phyloP scores from a whole-genome alignment of 257 asterid genomes.

The Solanum bukasovii region DNA sequence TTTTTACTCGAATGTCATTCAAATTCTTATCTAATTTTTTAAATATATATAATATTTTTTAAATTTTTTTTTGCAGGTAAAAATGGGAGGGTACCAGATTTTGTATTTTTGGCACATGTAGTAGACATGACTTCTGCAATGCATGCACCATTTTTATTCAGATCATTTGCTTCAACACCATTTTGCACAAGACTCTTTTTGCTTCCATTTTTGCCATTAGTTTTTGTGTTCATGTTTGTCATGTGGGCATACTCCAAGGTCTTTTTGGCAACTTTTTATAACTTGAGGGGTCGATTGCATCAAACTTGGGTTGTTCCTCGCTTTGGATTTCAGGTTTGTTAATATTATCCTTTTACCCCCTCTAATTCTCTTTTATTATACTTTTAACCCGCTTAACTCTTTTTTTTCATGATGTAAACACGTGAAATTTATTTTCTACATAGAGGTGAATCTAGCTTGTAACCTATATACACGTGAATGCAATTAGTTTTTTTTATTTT shows the following conservation, averaged over 20 bases:
- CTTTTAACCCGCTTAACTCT: not conserved
- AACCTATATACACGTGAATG: not conserved
- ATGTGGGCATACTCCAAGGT: conserved; percentile 94
- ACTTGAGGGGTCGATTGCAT: conserved; percentile 55
- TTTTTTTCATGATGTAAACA: not conserved
- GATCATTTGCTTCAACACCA: conserved; percentile 53
- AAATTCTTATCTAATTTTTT: not conserved
- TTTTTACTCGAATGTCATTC: not conserved
- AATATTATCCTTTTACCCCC: not conserved
- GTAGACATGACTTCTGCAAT: conserved; percentile 72
- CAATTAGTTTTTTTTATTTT: not conserved
- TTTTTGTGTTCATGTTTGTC: conserved; percentile 39
- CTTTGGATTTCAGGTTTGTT: conserved; percentile 82
- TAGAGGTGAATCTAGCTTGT: too few relatives aligned
- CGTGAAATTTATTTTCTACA: not conserved
- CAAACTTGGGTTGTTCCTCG: conserved; percentile 96
- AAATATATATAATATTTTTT: not conserved
- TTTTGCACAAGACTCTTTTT: conserved; percentile 41
- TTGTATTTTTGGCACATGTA: conserved; percentile 83
- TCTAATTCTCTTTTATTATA: not conserved
- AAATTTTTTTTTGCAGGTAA: conserved; percentile 18
- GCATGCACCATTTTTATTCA: conserved; percentile 52
- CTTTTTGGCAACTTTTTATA: conserved; percentile 56
- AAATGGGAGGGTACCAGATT: conserved; percentile 68
- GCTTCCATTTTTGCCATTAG: conserved; percentile 39